Evolutionary conservation across 1,284 basidiomycete genomes (phyloP).

Genomic region (Sanghuangporus sanghuang): DNA sequence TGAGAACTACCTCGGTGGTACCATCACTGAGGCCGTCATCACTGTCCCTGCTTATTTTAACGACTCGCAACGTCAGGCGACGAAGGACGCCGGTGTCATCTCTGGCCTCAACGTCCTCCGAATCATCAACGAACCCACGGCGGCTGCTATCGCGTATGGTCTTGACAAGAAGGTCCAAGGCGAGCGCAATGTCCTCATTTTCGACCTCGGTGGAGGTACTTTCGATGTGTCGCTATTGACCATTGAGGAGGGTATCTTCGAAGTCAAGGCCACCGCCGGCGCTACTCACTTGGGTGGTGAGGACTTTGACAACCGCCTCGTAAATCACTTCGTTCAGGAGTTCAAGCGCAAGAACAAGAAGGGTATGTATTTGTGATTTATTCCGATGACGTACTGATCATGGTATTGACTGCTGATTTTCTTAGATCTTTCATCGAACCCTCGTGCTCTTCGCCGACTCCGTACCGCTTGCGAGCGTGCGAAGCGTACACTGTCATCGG

Average conservation of each 20-base stretch:
- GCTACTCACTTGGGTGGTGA: constrained; percentile 99
- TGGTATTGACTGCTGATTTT: constrained; percentile 21
- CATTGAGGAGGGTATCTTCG: constrained; percentile 98
- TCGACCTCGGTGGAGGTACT: constrained; percentile 98
- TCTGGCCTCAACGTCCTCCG: constrained; percentile 90
- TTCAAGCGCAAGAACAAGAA: constrained; percentile 99
- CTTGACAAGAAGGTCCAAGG: constrained; percentile 84
- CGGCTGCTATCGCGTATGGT: constrained; percentile 93
- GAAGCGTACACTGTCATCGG: constrained; percentile 97
- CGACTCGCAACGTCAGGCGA: constrained; percentile 94
- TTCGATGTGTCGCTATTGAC: constrained; percentile 98
- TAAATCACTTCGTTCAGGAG: constrained; percentile 97
- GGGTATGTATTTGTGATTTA: constrained; percentile 47
- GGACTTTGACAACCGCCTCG: constrained; percentile 98
- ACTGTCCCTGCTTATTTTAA: constrained; percentile 98
- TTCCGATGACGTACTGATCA: neutral
- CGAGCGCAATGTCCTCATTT: constrained; percentile 94
- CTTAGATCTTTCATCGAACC: constrained; percentile 82
- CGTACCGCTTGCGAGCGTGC: constrained; percentile 98
- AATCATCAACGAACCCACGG: constrained; percentile 96
- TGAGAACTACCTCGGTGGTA: constrained; percentile 90
- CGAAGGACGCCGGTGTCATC: constrained; percentile 91
- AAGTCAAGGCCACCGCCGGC: constrained; percentile 98
- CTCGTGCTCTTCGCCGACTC: constrained; percentile 95
- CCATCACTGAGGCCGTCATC: constrained; percentile 85